Evolutionary conservation across 331 rosid species (phyloP).

Genomic region (Telfairia occidentalis): DNA sequence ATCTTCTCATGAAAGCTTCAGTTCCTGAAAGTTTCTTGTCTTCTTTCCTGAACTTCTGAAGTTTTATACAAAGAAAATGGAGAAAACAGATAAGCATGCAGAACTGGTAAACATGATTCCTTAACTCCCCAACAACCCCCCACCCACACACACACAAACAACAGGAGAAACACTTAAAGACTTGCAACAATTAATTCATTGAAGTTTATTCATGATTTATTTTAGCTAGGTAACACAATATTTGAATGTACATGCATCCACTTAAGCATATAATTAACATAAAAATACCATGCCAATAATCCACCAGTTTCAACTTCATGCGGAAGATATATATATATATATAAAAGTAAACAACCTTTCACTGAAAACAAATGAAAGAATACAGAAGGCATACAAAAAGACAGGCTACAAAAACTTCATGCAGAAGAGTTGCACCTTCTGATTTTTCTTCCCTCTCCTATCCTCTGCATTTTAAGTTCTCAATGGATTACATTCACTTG

Average conservation of each 20-base stretch:
- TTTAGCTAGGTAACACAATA: background rate
- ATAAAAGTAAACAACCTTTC: too few species aligned
- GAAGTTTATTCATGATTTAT: background rate
- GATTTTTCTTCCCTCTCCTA: background rate
- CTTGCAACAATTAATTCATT: background rate
- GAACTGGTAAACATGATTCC: background rate
- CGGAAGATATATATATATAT: too few species aligned
- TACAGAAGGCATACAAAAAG: too few species aligned
- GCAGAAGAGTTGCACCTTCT: background rate
- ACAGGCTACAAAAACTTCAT: too few species aligned
- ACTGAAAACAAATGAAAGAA: too few species aligned
- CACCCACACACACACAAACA: background rate
- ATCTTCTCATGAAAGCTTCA: constrained; percentile 84
- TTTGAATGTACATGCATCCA: background rate
- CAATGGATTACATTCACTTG: background rate
- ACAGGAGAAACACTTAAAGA: background rate
- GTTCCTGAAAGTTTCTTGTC: constrained; percentile 76
- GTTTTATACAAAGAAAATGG: background rate
- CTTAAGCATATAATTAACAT: background rate
- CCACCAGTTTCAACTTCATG: background rate
- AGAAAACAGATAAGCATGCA: constrained; percentile 10
- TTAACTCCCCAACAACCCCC: background rate
- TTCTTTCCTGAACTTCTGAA: constrained; percentile 91
- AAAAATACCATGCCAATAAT: background rate
- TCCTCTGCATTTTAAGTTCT: background rate